Evolutionary conservation across 305 asterid species (phyloP), one percentile per base, ranked within the genome.

Genomic region (Fraxinus latifolia): DNA sequence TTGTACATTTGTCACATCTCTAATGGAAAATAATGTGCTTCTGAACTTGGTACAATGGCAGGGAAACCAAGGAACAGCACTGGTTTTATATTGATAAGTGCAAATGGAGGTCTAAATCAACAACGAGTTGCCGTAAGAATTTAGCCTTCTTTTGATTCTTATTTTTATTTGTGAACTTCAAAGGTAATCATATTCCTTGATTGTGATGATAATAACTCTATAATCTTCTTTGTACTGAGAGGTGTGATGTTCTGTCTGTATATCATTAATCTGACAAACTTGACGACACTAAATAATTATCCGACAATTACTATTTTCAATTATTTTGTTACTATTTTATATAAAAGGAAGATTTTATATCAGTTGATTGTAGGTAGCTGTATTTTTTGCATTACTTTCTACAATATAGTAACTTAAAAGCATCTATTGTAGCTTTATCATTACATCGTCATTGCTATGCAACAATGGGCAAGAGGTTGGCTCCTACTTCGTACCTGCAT

Each of bases 61-160:
- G 97, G 84, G 83, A 88, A 89, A 78, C 75, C 82, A 73, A 85
- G 81, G 74, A 91, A 86, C 78, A 87, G 65, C 83, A 90, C 91
- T 50, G 93, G 99, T 62, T 92, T 85, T 77, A 88, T 94, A 72
- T 80, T 93, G 84, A 91, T 94, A 80, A 94, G 99, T 37, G 97
- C 97, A 80, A 96, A 96, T 68, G 99, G 99, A 74, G 99, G 98
- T 71, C 90, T 96, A 74, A 96, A 94, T 87, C 98, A 96, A 87
- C 98, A 94, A 81, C 89, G 99, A 85, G 98, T 94, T 75, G 99
- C 99, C 4, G 97, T 94, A 89, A 89, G 99, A 47, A 68, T 82
- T 62, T 53, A 8, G 27, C 12, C 37, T 37, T 74, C 3, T 60
- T 2, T 5, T 4, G 36, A 17, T 55, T 62, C 47, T 78, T 25